Conservation (phyloP, 2,329 filamentous ascomycete species). For the Dothidotthia symphoricarpi region DNA sequence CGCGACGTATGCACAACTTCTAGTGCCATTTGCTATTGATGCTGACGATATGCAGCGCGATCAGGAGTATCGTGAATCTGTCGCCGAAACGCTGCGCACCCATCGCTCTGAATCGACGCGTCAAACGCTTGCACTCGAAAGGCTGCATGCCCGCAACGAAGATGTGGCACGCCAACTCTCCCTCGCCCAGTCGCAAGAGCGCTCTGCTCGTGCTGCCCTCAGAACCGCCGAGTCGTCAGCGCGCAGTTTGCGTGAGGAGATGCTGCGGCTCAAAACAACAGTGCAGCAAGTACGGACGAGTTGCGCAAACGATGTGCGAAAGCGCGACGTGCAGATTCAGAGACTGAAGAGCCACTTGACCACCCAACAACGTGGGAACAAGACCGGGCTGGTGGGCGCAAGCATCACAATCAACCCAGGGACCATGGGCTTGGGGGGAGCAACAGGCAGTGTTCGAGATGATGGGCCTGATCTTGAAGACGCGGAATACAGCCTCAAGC, state of each 20-base stretch:
- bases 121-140: constrained; percentile 66
- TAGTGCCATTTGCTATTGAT: not conserved
- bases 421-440: constrained; percentile 21
- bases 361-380: constrained; percentile 57
- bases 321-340: constrained; percentile 85
- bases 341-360: constrained; percentile 82
- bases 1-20: constrained; percentile 66
- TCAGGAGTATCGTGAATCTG: constrained; percentile 79
- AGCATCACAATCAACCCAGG: constrained; percentile 49
- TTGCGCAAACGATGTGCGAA: constrained; percentile 87
- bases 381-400: constrained; percentile 47
- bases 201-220: constrained; percentile 66
- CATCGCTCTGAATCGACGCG: constrained; percentile 73
- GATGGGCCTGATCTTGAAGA: constrained; percentile 53
- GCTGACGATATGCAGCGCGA: constrained; percentile 64
- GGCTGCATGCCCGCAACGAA: constrained; percentile 54
- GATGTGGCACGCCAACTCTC: constrained; percentile 59
- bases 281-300: constrained; percentile 81
- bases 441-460: constrained; percentile 51
- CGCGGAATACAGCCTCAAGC: constrained; percentile 67
- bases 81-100: constrained; percentile 73
- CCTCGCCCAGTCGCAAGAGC: constrained; percentile 66
- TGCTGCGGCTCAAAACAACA: constrained; percentile 72
- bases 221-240: constrained; percentile 71
- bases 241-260: constrained; percentile 79